Base-by-base conservation (phyloP, 768 basidiomycete species). In the Kwoniella shandongensis region DNA sequence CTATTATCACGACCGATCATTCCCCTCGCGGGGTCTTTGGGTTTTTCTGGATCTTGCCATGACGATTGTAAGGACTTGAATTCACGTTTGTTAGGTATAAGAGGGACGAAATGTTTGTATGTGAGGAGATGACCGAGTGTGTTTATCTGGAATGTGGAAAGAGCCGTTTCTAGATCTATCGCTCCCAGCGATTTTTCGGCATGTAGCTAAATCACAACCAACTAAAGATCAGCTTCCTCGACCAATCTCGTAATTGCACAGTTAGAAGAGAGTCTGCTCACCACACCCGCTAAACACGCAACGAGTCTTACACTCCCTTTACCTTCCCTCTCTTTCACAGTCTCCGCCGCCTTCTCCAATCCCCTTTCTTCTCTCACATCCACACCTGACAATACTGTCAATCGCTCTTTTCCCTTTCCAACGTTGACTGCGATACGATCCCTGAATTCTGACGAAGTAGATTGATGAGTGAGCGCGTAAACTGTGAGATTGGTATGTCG, bases 101-200 rank as follows among this genome's bases (percentile, higher is more conserved):
- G 75, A 4, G 78, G 77, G 10, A 73, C 66, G 41, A 80, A 79
- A 58, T 80, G 78, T 54, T 79, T 79, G 70, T 78, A 80, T 1
- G 78, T 69, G 42, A 79, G 67, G 26, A 79, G 70, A 48, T 79
- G 79, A 8, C 77, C 77, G 27, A 80, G 74, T 4, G 79, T 77
- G 65, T 80, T 80, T 62, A 80, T 73, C 57, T 74, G 70, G 68
- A 76, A 78, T n/a, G 73, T 66, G 18, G 71, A 61, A 18, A 76
- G 66, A 4, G 74, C 66, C 11, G 69, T 49, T 1, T 65, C 44
- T 2, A 52, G 44, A 44, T 72, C 55, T 47, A 80, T 66, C 20
- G 75, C 65, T 4, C 65, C 51, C 15, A 80, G 62, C 2, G 76
- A 76, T 61, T 79, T 80, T 62, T 80, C 79, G 2, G 79, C 73